phyloP scores from a whole-genome alignment of 352 stramenopile species.

The Phytophthora constricta region DNA sequence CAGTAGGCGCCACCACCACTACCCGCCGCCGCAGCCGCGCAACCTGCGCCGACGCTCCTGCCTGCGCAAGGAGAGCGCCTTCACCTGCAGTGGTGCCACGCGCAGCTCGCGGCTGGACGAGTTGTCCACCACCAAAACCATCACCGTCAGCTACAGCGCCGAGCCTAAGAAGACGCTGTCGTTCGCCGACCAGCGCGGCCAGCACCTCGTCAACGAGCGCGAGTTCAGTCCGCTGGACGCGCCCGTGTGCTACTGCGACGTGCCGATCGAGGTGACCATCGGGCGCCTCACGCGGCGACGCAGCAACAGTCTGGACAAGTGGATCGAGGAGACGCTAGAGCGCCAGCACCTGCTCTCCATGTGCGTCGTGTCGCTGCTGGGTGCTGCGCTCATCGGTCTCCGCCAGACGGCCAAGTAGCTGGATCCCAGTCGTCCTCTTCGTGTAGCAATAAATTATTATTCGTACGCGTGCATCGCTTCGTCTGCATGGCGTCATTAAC shows the following conservation, averaged over 20 bases:
- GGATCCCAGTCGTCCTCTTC: not conserved
- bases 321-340: constrained; percentile 47
- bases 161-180: constrained; percentile 61
- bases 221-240: constrained; percentile 56
- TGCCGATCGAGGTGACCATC: constrained; percentile 31
- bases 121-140: constrained; percentile 37
- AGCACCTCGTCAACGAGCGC: constrained; percentile 53
- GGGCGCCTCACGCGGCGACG: constrained; percentile 29
- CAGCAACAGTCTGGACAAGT: constrained; percentile 41
- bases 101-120: constrained; percentile 37
- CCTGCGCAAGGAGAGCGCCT: constrained; percentile 62
- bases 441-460: constrained; percentile 32
- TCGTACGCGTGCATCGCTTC: constrained; percentile 13
- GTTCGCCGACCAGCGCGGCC: constrained; percentile 65
- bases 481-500: constrained; percentile 17
- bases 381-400: constrained; percentile 46
- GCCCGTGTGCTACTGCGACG: constrained; percentile 53
- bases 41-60: constrained; percentile 40
- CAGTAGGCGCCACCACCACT: constrained; percentile 11
- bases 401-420: constrained; percentile 41
- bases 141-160: constrained; percentile 43
- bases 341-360: constrained; percentile 59
- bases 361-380: constrained; percentile 62
- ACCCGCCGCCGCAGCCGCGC: constrained; percentile 13
- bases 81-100: constrained; percentile 25